phyloP scores from a whole-genome alignment of 495 filamentous ascomycete genomes.

The Penicillium coffeae region DNA sequence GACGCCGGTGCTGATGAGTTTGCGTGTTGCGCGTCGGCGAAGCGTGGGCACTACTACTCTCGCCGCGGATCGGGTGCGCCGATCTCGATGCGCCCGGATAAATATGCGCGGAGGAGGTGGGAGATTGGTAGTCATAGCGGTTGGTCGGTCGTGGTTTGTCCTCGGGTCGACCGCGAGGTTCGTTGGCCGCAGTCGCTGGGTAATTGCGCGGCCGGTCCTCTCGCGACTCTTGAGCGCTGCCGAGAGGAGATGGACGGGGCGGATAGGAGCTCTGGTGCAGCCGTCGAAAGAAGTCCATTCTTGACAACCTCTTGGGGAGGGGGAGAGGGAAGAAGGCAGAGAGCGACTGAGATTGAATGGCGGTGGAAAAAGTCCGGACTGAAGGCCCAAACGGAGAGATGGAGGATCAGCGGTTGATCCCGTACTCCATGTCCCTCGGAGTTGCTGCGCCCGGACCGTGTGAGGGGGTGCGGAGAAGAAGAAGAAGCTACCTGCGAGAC shows the following conservation, averaged over 20 bases:
- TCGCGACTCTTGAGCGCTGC: slow-evolving; percentile 23
- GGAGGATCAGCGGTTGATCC: slow-evolving; percentile 27
- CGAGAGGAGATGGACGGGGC: slow-evolving; percentile 24
- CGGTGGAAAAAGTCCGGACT: slow-evolving; percentile 8
- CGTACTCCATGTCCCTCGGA: slow-evolving; percentile 19
- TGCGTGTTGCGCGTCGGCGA: slow-evolving; percentile 17
- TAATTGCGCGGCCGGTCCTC: slow-evolving; percentile 20
- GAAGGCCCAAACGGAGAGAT: slow-evolving; percentile 6
- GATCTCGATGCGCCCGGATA: slow-evolving; percentile 8
- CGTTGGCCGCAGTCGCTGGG: slow-evolving; percentile 15
- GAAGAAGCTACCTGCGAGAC: slow-evolving; percentile 17
- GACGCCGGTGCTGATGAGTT: slow-evolving; percentile 18
- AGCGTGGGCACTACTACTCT: slow-evolving; percentile 15
- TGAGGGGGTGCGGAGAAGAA: slow-evolving; percentile 7
- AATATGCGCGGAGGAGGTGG: slow-evolving; percentile 18
- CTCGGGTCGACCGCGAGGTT: slow-evolving; percentile 21
- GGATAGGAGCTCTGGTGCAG: slow-evolving; percentile 17
- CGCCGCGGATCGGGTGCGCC: slow-evolving; percentile 13
- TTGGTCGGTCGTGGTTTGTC: slow-evolving; percentile 24
- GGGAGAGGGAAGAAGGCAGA: slow-evolving; percentile 1
- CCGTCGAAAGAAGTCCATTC: slow-evolving; percentile 18
- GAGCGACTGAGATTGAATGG: slow-evolving; percentile 12
- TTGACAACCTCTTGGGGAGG: slow-evolving; percentile 5
- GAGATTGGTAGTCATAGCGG: slow-evolving; percentile 23
- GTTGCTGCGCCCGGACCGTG: slow-evolving; percentile 9